phyloP scores from a whole-genome alignment of 108 stramenopile genomes.

The Nannochloropsis salina region DNA sequence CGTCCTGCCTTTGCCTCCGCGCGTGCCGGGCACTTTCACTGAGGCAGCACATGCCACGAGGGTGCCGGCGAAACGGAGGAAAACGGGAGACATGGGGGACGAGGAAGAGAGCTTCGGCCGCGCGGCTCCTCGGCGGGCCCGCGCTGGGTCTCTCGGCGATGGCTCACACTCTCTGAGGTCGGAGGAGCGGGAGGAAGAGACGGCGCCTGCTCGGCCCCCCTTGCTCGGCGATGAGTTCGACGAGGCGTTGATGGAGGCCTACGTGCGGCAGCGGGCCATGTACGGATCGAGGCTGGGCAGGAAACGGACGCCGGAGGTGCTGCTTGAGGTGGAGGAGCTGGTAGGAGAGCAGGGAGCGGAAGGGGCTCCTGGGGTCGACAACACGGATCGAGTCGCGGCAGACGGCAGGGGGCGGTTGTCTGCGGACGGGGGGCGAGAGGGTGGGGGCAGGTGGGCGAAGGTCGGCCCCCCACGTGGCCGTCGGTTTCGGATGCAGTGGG shows the following conservation, averaged over 20 bases:
- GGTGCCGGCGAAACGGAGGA: background rate
- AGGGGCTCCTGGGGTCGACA: background rate
- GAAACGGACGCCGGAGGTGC: background rate
- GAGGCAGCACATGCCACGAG: background rate
- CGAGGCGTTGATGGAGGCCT: constrained; percentile 12
- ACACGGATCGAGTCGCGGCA: background rate
- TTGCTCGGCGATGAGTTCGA: background rate
- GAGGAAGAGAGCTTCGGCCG: background rate
- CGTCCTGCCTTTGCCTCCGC: background rate
- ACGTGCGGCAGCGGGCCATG: background rate
- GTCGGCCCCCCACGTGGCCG: background rate
- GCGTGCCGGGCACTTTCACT: background rate
- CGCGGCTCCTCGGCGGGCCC: no score
- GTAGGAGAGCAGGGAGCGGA: background rate
- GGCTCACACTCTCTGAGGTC: background rate
- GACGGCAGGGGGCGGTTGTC: background rate
- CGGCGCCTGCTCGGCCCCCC: background rate
- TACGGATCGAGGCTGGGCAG: background rate
- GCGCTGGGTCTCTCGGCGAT: background rate
- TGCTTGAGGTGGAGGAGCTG: background rate
- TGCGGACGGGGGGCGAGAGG: background rate
- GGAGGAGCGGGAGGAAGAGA: background rate
- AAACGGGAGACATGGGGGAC: background rate
- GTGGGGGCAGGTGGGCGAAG: background rate
- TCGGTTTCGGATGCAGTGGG: background rate